Evolutionary conservation across 2,329 filamentous ascomycete genomes (phyloP).

Genomic region (Clarireedia hainanense): DNA sequence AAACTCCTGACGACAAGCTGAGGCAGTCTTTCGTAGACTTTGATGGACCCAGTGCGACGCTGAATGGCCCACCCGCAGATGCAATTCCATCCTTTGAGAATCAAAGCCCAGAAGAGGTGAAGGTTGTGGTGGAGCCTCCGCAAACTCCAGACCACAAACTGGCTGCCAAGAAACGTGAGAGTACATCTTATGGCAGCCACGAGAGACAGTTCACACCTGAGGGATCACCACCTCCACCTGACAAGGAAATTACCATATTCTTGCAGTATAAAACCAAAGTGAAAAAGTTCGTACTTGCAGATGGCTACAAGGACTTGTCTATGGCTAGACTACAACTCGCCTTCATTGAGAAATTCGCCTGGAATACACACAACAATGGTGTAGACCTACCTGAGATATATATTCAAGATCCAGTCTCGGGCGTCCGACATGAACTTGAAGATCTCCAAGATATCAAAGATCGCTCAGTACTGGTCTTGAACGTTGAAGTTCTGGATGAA

Average conservation of each 20-base stretch:
- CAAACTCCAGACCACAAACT: slow-evolving; percentile 14
- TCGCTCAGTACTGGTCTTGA: slow-evolving; percentile 86
- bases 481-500: slow-evolving; percentile 87
- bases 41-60: slow-evolving; percentile 43
- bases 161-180: slow-evolving; percentile 5
- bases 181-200: slow-evolving; percentile 26
- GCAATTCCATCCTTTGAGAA: slow-evolving; percentile 32
- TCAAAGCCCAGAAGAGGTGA: slow-evolving; percentile 9
- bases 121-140: slow-evolving; percentile 10
- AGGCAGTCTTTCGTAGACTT: slow-evolving; percentile 18
- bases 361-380: slow-evolving; percentile 94
- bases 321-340: slow-evolving; percentile 85
- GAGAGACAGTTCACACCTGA: slow-evolving; percentile 50
- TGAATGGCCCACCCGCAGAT: slow-evolving; percentile 50
- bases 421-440: slow-evolving; percentile 93
- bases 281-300: slow-evolving; percentile 86
- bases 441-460: slow-evolving; percentile 92
- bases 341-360: slow-evolving; percentile 98
- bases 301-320: slow-evolving; percentile 76
- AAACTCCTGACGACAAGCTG: slow-evolving; percentile 59
- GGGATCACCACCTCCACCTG: slow-evolving; percentile 57
- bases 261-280: slow-evolving; percentile 95
- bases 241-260: slow-evolving; percentile 88
- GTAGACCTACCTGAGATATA: slow-evolving; percentile 93
- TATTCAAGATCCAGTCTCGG: slow-evolving; percentile 91